Percentiles rank a stretch among this genome's conserved stretches.
phyloP scores from a whole-genome alignment of 176 grass and related monocot genomes.

The Avena sativa region DNA sequence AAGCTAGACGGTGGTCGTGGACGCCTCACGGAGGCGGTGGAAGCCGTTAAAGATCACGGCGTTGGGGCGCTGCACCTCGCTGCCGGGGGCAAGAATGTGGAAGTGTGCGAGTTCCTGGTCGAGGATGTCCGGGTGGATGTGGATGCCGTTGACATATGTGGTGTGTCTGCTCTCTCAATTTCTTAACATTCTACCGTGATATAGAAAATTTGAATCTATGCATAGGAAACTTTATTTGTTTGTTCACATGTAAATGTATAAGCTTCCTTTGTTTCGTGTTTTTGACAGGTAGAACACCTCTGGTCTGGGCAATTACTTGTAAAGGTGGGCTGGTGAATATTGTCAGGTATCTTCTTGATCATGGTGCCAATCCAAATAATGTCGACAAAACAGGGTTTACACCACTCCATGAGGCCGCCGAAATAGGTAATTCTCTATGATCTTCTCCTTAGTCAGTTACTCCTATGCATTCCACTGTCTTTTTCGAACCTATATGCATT shows the following conservation, averaged over 20 bases:
- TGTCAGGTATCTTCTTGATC: conserved; percentile 19
- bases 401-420: not conserved
- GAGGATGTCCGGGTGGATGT: conserved; percentile 15
- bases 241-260: not conserved
- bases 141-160: not conserved
- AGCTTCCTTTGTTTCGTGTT: not conserved
- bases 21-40: not conserved
- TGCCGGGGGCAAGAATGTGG: not conserved
- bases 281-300: conserved; percentile 4
- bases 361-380: not conserved
- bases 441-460: not conserved
- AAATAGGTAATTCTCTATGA: not conserved
- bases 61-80: not conserved
- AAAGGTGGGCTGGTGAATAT: not conserved
- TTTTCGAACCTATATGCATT: not conserved
- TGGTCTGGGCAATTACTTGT: not conserved
- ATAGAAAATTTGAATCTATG: not conserved
- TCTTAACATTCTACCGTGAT: not conserved
- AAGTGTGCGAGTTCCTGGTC: conserved; percentile 17
- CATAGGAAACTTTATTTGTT: not conserved
- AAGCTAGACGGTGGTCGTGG: not conserved
- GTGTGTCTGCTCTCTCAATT: not conserved
- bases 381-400: not conserved
- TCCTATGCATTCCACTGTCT: not conserved
- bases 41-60: not conserved